Evolutionary conservation across 192 early-diverging fungal species (phyloP).

Genomic region (Entophlyctis luteolus): DNA sequence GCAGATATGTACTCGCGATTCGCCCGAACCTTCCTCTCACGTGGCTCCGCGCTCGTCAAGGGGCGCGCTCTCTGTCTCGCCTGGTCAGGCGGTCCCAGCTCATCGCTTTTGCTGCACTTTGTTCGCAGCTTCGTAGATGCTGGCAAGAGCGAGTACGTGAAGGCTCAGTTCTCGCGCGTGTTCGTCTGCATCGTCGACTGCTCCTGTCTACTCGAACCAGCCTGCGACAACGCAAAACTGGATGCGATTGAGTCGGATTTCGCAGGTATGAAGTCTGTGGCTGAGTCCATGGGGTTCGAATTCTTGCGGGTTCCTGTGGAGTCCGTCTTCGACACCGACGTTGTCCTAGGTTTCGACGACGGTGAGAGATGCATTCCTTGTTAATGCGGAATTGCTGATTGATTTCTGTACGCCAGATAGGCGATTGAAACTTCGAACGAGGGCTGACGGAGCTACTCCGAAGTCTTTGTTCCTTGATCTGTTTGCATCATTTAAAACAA

Average conservation of each 20-base stretch:
- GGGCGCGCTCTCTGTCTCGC: constrained; percentile 70
- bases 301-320: constrained; percentile 57
- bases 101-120: constrained; percentile 42
- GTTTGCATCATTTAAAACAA: background rate
- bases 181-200: constrained; percentile 80
- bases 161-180: constrained; percentile 52
- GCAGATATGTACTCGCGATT: constrained; percentile 2
- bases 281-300: background rate
- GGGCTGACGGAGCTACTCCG: constrained; percentile 6
- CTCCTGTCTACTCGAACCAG: constrained; percentile 29
- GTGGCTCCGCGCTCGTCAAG: background rate
- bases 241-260: constrained; percentile 2
- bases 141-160: constrained; percentile 30
- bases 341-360: too few relatives aligned
- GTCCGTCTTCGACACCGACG: constrained; percentile 56
- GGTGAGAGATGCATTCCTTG: too few relatives aligned
- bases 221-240: background rate
- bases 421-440: too few relatives aligned
- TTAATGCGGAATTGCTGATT: too few relatives aligned
- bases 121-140: background rate
- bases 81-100: constrained; percentile 80
- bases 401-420: too few relatives aligned
- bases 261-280: constrained; percentile 20
- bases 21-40: background rate
- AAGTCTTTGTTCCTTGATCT: background rate